Percentiles rank a stretch among this genome's conserved stretches.
These are phyloP conservation scores for Penicillium riverlandense DNA, from an alignment of 495 filamentous ascomycete species.

Conservation along the genomic window DNA sequence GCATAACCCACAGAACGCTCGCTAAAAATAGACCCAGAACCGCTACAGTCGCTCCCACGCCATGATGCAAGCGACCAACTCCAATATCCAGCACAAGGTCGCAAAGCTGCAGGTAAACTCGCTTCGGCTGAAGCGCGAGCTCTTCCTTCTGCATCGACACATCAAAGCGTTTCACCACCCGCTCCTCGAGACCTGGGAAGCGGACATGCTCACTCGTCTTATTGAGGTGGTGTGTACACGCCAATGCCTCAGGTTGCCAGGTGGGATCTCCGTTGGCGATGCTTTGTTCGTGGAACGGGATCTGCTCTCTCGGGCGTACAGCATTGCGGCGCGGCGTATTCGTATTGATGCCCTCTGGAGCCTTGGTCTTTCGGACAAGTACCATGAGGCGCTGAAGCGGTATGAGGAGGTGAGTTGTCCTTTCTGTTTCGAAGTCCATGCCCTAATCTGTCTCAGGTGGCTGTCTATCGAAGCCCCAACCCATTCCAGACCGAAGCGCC, in stretches of 20 bases:
- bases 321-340: conserved; percentile 20
- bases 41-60: conserved; percentile 3
- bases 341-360: conserved; percentile 11
- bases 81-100: conserved; percentile 16
- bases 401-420: conserved; percentile 23
- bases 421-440: not conserved
- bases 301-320: conserved; percentile 16
- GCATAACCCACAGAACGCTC: not conserved
- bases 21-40: not conserved
- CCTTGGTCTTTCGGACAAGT: conserved; percentile 20
- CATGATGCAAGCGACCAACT: conserved; percentile 15
- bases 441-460: conserved; percentile 19
- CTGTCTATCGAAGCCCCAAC: conserved; percentile 25
- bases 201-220: conserved; percentile 31
- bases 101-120: conserved; percentile 13
- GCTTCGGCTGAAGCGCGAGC: conserved; percentile 18
- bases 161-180: conserved; percentile 22
- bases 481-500: conserved; percentile 22
- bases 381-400: conserved; percentile 22
- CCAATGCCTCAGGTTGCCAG: conserved; percentile 17
- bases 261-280: conserved; percentile 12
- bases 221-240: conserved; percentile 26
- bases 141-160: conserved; percentile 21
- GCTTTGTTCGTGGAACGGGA: conserved; percentile 10
- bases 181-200: conserved; percentile 29